Evolutionary conservation across 306 rosid species (phyloP).

Genomic region (Hylodesmum podocarpum): DNA sequence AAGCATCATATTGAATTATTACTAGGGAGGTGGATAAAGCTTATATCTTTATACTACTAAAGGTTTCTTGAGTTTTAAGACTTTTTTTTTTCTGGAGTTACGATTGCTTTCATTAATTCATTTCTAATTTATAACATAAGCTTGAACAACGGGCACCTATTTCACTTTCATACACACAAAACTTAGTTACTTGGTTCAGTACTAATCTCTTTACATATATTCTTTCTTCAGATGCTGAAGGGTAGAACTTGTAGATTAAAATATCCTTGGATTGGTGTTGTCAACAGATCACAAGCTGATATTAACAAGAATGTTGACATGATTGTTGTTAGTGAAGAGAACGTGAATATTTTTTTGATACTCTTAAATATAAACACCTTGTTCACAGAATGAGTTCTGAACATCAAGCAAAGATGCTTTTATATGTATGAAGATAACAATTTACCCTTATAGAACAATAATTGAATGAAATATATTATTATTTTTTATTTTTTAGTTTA

Average conservation of each 20-base stretch:
- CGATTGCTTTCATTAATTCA: background rate
- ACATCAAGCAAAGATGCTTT: conserved; percentile 88
- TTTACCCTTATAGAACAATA: background rate
- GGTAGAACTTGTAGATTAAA: conserved; percentile 78
- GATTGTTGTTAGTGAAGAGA: conserved; percentile 97
- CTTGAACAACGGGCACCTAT: background rate
- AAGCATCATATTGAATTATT: background rate
- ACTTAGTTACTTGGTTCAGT: background rate
- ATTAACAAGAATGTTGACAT: conserved; percentile 95
- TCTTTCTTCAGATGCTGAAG: conserved; percentile 65
- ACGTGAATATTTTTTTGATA: conserved; percentile 71
- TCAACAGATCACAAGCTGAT: conserved; percentile 88
- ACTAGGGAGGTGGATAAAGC: background rate
- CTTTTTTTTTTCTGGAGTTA: background rate
- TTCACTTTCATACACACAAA: background rate
- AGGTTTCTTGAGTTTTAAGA: conserved; percentile 11
- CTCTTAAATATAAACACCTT: conserved; percentile 88
- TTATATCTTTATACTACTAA: background rate
- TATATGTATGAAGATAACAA: conserved; percentile 56
- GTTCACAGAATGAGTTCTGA: conserved; percentile 95
- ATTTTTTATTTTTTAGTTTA: background rate
- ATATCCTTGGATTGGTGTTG: conserved; percentile 94
- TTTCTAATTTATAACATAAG: background rate
- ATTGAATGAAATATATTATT: background rate
- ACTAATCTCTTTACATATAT: background rate